Evolutionary conservation across 164 flowering plant genomes (phyloP).

Genomic region (Kalanchoe fedtschenkoi): DNA sequence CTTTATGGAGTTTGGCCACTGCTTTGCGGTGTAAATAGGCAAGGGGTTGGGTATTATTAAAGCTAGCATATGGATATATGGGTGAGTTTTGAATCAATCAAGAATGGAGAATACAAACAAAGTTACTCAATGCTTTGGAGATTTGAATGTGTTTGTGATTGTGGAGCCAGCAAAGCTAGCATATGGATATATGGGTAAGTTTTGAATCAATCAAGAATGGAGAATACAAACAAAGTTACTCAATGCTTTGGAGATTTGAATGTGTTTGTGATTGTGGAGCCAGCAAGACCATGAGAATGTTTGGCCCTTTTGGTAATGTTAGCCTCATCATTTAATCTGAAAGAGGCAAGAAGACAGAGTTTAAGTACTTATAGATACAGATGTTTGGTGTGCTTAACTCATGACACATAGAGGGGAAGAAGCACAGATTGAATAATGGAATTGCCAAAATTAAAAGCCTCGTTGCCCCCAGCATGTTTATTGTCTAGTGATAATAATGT

Average conservation of each 20-base stretch:
- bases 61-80: no score
- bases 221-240: not conserved
- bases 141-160: slow-evolving; percentile 1
- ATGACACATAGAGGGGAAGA: not conserved
- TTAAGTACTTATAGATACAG: not conserved
- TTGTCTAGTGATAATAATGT: no score
- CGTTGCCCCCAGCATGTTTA: no score
- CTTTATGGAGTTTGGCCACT: no score
- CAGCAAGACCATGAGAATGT: not conserved
- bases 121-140: not conserved
- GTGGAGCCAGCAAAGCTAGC: not conserved
- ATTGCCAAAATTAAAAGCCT: no score
- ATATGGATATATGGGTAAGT: no score
- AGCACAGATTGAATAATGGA: no score
- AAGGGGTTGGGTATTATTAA: no score
- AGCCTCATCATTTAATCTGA: not conserved
- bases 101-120: not conserved
- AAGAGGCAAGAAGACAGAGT: not conserved
- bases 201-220: not conserved
- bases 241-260: not conserved
- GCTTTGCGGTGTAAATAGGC: no score
- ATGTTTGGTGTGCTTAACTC: not conserved
- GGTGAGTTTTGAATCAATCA: not conserved
- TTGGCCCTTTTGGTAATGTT: not conserved
- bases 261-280: slow-evolving; percentile 1